Percentiles rank a stretch among this genome's conserved stretches.
These are phyloP conservation scores for Neophaeococcomyces mojaviensis DNA, from an alignment of 2,329 filamentous ascomycete genomes.

Conservation along the genomic window DNA sequence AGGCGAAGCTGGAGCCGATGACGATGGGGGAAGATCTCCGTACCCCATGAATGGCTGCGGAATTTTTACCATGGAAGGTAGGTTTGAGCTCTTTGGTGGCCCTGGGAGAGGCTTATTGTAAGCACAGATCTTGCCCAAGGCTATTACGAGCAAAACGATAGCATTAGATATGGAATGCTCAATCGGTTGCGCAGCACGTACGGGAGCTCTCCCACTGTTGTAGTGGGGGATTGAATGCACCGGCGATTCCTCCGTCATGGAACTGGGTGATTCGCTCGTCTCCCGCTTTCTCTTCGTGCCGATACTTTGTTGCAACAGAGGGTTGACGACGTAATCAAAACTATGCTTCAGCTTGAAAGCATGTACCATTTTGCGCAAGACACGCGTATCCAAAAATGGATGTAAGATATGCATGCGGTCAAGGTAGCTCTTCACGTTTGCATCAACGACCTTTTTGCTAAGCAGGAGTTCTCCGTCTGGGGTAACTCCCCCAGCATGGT, in stretches of 20 bases:
- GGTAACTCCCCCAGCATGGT: conserved; percentile 44
- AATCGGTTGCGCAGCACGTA: conserved; percentile 24
- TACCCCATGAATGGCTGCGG: conserved; percentile 11
- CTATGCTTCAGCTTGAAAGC: conserved; percentile 45
- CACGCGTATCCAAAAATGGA: conserved; percentile 52
- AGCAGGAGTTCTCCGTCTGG: conserved; percentile 45
- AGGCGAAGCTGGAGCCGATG: conserved; percentile 19
- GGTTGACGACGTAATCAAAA: conserved; percentile 16
- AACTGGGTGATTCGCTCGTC: conserved; percentile 15
- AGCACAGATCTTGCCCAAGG: conserved; percentile 74
- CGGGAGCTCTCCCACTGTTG: conserved; percentile 4
- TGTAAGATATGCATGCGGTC: conserved; percentile 56
- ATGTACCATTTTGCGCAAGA: conserved; percentile 46
- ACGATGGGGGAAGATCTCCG: conserved; percentile 21
- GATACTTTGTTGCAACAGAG: conserved; percentile 8
- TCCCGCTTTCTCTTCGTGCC: conserved; percentile 22
- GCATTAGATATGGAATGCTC: conserved; percentile 67
- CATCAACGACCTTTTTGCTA: conserved; percentile 43
- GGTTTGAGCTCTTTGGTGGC: conserved; percentile 28
- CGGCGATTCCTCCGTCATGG: conserved; percentile 10
- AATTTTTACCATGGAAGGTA: conserved; percentile 25
- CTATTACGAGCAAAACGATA: conserved; percentile 72
- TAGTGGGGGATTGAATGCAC: not conserved
- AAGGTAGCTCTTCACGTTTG: conserved; percentile 49
- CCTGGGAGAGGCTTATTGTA: conserved; percentile 45